Evolutionary conservation across 176 grass and related monocot species (phyloP).

Genomic region (Avena eriantha): DNA sequence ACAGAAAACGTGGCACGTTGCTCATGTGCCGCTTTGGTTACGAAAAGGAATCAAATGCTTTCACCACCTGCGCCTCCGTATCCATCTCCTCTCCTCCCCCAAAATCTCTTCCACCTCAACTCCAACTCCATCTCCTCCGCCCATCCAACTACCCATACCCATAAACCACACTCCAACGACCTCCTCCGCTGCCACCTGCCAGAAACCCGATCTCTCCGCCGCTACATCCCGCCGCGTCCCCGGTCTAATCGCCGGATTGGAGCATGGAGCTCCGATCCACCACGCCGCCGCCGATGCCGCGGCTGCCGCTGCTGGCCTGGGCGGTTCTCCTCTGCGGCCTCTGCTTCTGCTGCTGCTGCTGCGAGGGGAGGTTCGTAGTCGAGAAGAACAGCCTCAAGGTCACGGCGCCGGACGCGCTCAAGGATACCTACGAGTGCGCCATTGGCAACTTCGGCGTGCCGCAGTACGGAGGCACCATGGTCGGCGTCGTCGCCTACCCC

Average conservation of each 20-base stretch:
- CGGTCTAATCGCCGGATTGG: constrained; percentile 18
- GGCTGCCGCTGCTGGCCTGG: neutral
- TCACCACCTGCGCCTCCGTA: neutral
- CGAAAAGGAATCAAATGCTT: neutral
- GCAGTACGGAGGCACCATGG: constrained; percentile 93
- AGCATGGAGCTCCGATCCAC: constrained; percentile 31
- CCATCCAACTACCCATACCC: neutral
- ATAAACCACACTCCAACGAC: constrained; percentile 17
- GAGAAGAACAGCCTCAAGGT: constrained; percentile 35
- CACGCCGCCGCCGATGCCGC: neutral
- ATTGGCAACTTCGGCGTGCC: constrained; percentile 96
- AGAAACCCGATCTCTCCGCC: neutral
- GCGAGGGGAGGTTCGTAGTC: constrained; percentile 18
- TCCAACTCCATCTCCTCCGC: constrained; percentile 5
- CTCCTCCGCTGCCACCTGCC: neutral
- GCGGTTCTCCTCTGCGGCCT: neutral
- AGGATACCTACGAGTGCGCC: constrained; percentile 52
- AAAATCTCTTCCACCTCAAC: constrained; percentile 2
- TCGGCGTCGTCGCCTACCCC: constrained; percentile 83
- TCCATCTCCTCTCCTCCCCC: neutral
- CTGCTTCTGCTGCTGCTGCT: neutral
- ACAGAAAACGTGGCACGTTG: neutral
- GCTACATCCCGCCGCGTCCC: neutral
- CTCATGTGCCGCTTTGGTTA: neutral
- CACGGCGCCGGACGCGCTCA: constrained; percentile 18